Conservation (phyloP, 2,329 filamentous ascomycete species). For the Pseudocercospora pini-densiflorae region DNA sequence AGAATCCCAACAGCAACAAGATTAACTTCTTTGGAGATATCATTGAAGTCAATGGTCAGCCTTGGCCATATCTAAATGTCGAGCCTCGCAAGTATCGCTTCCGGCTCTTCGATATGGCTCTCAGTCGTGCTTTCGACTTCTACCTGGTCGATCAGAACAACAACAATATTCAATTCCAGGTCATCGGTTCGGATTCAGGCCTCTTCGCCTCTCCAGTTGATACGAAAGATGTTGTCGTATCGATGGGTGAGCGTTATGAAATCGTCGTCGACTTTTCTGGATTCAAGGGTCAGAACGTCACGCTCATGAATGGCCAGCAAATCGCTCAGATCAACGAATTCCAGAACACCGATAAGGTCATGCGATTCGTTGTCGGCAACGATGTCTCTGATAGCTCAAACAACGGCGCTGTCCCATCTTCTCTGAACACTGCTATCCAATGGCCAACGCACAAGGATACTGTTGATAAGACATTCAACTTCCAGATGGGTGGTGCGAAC, state of each 20-base stretch:
- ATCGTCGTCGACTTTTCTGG: constrained; percentile 60
- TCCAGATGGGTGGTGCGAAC: constrained; percentile 48
- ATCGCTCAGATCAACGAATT: constrained; percentile 52
- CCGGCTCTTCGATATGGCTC: constrained; percentile 57
- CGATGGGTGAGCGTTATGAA: constrained; percentile 64
- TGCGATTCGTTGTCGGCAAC: constrained; percentile 57
- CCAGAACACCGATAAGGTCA: constrained; percentile 56
- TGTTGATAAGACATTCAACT: constrained; percentile 53
- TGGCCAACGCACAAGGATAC: constrained; percentile 42
- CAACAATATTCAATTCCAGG: constrained; percentile 52
- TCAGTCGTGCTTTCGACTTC: constrained; percentile 55
- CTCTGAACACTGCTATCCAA: constrained; percentile 31
- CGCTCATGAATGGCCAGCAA: constrained; percentile 33
- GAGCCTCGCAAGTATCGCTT: constrained; percentile 66
- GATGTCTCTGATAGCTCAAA: constrained; percentile 44
- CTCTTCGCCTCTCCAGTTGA: constrained; percentile 54
- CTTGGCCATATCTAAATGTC: constrained; percentile 64
- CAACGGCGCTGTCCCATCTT: constrained; percentile 47
- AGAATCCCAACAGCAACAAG: constrained; percentile 48
- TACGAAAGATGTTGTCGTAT: constrained; percentile 50
- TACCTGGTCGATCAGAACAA: constrained; percentile 49
- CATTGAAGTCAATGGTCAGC: constrained; percentile 63
- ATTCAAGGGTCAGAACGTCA: constrained; percentile 53
- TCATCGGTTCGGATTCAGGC: constrained; percentile 61
- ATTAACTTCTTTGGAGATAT: constrained; percentile 61